Base-by-base conservation (phyloP, 495 filamentous ascomycete genomes). In the Trypethelium eluteriae region DNA sequence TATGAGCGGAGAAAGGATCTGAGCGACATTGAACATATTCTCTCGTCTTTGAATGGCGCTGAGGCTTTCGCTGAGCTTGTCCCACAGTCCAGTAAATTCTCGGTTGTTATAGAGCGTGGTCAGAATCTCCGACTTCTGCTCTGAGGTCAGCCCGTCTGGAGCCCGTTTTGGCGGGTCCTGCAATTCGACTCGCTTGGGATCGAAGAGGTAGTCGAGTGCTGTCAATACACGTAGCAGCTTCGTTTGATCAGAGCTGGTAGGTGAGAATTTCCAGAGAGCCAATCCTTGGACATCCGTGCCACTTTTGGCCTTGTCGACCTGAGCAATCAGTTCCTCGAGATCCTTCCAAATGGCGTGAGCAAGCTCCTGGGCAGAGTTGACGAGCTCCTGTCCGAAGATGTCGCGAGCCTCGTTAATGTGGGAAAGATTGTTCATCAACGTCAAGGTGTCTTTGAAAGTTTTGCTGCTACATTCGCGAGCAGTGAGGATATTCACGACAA, bases 341-440 rank as follows among this genome's bases (percentile, higher is more conserved):
- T 97, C 92, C 0, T 82, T 80, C 4, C 96, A 79, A 62, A 98
- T 96, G 34, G 87, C 88, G 72, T 91, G 84, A 64, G 90, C 95
- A 12, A 99, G 81, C 59, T 81, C 80, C 72, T 93, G 88, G 64
- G 94, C 92, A 75, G 96, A 92, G 11, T 82, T 79, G 67, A 97
- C 88, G 44, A 99, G 83, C 77, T 97, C 95, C 62, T 88, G 85
- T 38, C 93, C 93, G 75, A 99, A 98, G 9, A 94, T 81, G 68
- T 89, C 87, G 72, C 93, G 92, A 16, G 95, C 93, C 36, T 88
- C 91, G 34, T 93, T 92, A 67, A 99, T 91, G 57, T 88, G 86
- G 44, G 94, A 96, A 39, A 99, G 86, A 72, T 98, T 96, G 78
- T 96, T 96, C 81, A 99, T 98, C 9, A 94, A 93, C 18, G 95